Evolutionary conservation across 352 stramenopile genomes (phyloP), one percentile per base, ranked within the genome.

Genomic region (Globisporangium carolinianum): DNA sequence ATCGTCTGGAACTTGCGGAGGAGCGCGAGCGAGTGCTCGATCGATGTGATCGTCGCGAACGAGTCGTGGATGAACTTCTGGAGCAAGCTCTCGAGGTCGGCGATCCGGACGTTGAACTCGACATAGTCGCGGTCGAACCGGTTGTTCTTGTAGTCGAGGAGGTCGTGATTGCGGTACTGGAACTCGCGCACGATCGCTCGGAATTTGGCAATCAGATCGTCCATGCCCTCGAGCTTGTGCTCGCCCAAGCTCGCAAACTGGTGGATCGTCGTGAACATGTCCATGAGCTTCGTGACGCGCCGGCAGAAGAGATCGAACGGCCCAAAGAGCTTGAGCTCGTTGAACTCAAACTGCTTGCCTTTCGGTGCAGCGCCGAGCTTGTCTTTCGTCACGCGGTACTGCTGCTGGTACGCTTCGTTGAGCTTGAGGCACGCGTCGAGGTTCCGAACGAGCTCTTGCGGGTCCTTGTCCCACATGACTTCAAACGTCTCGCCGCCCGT

Each of bases 41-140:
- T 99, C 1, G 90, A 98, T 12, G 95, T 98, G 69, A 98, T 99
- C 58, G 98, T 98, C 68, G 99, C 96, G 63, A 99, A 99, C 12
- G 90, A 98, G 62, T 98, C 89, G 73, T 99, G 98, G 72, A 99
- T 98, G 65, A 99, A 99, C 63, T 98, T 94, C 68, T 99, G 96
- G 47, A 99, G 85, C n/a, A 90, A 63, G 4, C 86, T 85, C 71
- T 99, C 97, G 32, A 99, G 75, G 56, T 99, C 96, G 1, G 89
- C 96, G 50, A 99, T 99, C 51, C 86, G 72, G 57, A 98, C 91
- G 52, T 97, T 97, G 63, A 97, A 97, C 67, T 98, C 94, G 11
- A 98, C 94, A 63, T 98, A 98, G 60, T 98, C 95, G 41, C 94
- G 86, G 54, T 98, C 95, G 62, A 98, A 98, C 18, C 94, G 97